These are phyloP conservation scores for Pseudozyma sp. DNA, from an alignment of 1,284 basidiomycete species.

Conservation along the genomic window DNA sequence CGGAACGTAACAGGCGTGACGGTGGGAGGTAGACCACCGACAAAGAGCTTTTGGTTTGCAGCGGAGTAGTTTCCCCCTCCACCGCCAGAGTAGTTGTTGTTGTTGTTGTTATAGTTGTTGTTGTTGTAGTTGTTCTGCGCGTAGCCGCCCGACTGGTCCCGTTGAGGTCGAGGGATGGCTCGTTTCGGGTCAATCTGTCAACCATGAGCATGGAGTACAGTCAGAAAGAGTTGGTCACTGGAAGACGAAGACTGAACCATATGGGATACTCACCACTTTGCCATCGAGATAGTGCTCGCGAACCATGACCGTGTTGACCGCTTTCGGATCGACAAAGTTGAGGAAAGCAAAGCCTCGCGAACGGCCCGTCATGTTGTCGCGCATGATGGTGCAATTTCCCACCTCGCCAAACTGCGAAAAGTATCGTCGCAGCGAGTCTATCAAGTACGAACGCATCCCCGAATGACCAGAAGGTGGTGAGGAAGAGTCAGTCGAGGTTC, in stretches of 20 bases:
- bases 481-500: not conserved
- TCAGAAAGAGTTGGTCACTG: too few species aligned
- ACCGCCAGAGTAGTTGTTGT: constrained; percentile 3
- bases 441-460: not conserved
- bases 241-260: not conserved
- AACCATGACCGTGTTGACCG: constrained; percentile 89
- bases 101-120: constrained; percentile 1
- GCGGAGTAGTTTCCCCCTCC: constrained; percentile 2
- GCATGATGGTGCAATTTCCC: constrained; percentile 93
- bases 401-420: constrained; percentile 91
- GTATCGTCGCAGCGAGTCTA: constrained; percentile 84
- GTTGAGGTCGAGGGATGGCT: constrained; percentile 82
- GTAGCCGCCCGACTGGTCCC: constrained; percentile 19
- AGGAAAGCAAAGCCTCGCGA: constrained; percentile 94
- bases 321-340: constrained; percentile 86
- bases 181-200: constrained; percentile 98
- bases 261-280: constrained; percentile 80
- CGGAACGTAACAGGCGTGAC: constrained; percentile 94
- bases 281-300: constrained; percentile 88
- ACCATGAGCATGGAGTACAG: not conserved
- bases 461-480: not conserved
- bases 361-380: constrained; percentile 83
- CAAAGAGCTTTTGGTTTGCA: constrained; percentile 77
- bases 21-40: constrained; percentile 89
- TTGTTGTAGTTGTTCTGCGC: constrained; percentile 1